Conservation (phyloP, 2,329 filamentous ascomycete genomes). For the Beauveria sp. region DNA sequence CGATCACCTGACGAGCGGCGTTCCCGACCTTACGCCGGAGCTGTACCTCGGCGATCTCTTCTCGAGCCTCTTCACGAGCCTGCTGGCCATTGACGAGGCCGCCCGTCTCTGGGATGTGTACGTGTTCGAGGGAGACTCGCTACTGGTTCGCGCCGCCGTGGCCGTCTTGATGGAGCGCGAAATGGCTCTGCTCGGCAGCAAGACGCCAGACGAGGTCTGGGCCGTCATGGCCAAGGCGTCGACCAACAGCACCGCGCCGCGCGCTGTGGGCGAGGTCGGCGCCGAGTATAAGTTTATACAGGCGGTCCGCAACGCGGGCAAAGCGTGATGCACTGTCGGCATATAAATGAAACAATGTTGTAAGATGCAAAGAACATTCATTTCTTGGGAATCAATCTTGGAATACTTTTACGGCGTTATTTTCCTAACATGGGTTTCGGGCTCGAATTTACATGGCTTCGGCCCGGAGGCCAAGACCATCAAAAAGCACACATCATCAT, state of each 20-base stretch:
- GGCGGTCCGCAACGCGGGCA: conserved; percentile 32
- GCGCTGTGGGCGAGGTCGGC: conserved; percentile 32
- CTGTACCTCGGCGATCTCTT: conserved; percentile 55
- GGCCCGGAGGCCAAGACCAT: neutral
- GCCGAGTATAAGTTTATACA: conserved; percentile 42
- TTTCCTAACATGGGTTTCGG: neutral
- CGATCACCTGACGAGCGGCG: conserved; percentile 49
- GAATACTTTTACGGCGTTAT: conserved; percentile 5
- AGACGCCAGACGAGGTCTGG: conserved; percentile 36
- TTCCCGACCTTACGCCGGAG: conserved; percentile 39
- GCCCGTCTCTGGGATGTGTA: conserved; percentile 74
- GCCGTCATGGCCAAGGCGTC: conserved; percentile 26
- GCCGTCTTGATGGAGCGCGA: conserved; percentile 53
- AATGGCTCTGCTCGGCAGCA: conserved; percentile 41
- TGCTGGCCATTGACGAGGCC: conserved; percentile 60
- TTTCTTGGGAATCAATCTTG: conserved; percentile 1
- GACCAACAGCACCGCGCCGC: conserved; percentile 22
- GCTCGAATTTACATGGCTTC: neutral
- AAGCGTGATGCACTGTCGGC: conserved; percentile 17
- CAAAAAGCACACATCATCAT: conserved; percentile 4
- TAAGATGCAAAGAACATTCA: neutral
- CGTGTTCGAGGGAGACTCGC: conserved; percentile 70
- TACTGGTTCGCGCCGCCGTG: conserved; percentile 63
- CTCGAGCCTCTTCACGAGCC: conserved; percentile 54
- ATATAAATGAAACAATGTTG: neutral